Evolutionary conservation across 2,329 filamentous ascomycete genomes (phyloP), one percentile per base, ranked within the genome.

Genomic region (Scedosporium aurantiacum): DNA sequence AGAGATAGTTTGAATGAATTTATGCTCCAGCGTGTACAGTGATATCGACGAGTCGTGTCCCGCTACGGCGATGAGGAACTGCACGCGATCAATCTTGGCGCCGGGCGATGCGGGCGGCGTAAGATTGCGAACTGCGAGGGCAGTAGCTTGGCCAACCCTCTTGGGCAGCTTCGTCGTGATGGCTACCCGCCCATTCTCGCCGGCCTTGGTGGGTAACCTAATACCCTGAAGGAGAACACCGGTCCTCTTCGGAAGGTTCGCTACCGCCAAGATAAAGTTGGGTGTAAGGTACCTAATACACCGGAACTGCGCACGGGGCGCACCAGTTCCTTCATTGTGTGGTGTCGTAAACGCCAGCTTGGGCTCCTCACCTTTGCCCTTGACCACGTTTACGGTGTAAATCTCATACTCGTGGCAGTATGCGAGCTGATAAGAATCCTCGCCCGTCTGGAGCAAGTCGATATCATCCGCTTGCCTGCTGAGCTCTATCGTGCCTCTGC

Each of bases 401-500:
- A 97, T 80, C 66, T 91, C 85, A 69, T 87, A 79, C 65, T 90
- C 86, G 67, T 88, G 86, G 72, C 89, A 92, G 73, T 91, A 97
- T 2, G 86, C 87, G 60, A 97, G 76, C 66, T 86, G 82, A 71
- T 88, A 94, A 45, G 81, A 76, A 41, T 82, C 79, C 16, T 82
- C 77, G 14, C 79, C 81, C 5, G 79, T 82, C 72, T 89, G 85
- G 57, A 82, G 73, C 55, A 91, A 78, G 69, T 92, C 89, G 58
- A 91, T 67, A 70, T 91, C 89, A 68, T 84, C 71, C 0, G 85
- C 85, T 68, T 87, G 83, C 66, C 73, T 78, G 16, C 73, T 68
- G 47, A 83, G 72, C 64, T 82, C 77, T 60, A 86, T 66, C 59
- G 76, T 73, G 28, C 79, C 80, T 67, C 76, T 76, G 57, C 73